Evolutionary conservation across 2,329 filamentous ascomycete species (phyloP).

Genomic region (Alternaria consortialis): DNA sequence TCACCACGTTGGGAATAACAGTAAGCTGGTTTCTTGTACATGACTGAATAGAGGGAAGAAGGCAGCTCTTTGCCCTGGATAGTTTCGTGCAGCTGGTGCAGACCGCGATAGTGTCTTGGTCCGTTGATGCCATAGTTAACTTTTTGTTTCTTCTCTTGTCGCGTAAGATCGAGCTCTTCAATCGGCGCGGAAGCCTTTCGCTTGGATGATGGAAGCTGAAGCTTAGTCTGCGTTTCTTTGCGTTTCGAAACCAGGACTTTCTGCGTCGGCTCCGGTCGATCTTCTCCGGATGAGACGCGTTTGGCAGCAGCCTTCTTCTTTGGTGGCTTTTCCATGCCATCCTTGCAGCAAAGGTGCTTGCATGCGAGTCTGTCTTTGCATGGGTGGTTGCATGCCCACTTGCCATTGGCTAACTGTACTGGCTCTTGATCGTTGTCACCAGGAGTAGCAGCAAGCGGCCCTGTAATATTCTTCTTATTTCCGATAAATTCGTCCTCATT

Average conservation of each 20-base stretch:
- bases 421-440: constrained; percentile 50
- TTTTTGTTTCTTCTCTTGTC: constrained; percentile 42
- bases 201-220: constrained; percentile 40
- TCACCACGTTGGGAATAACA: constrained; percentile 35
- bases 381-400: constrained; percentile 76
- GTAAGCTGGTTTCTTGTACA: constrained; percentile 41
- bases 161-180: constrained; percentile 46
- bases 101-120: constrained; percentile 29
- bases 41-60: constrained; percentile 32
- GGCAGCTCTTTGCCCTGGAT: constrained; percentile 33
- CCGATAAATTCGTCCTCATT: constrained; percentile 11
- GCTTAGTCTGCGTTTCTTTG: constrained; percentile 39
- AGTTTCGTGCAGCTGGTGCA: constrained; percentile 39
- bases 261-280: constrained; percentile 9
- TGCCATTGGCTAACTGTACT: constrained; percentile 70
- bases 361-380: constrained; percentile 72
- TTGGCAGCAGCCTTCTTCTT: constrained; percentile 53
- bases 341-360: constrained; percentile 76
- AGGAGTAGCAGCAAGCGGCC: constrained; percentile 5
- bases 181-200: constrained; percentile 32
- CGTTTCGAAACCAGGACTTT: constrained; percentile 9
- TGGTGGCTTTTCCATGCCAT: constrained; percentile 72
- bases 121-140: constrained; percentile 22
- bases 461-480: neutral
- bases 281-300: constrained; percentile 19